These are phyloP conservation scores for Triangularia setosa DNA, from an alignment of 2,329 filamentous ascomycete species.

Conservation along the genomic window DNA sequence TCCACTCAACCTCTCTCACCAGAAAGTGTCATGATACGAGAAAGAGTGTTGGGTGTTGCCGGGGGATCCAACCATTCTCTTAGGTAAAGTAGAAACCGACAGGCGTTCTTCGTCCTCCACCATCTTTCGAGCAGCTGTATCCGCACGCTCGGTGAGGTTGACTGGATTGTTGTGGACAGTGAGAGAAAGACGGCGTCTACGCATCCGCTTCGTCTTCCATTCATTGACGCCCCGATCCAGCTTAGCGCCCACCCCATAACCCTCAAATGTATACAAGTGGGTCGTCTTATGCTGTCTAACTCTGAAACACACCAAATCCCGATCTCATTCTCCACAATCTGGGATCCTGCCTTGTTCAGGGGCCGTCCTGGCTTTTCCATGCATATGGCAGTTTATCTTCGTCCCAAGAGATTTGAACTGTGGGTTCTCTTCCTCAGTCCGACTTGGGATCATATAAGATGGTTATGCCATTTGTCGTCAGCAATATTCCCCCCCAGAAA, in stretches of 20 bases:
- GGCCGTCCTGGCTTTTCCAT: neutral
- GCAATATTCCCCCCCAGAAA: neutral
- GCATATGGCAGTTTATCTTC: neutral
- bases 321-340: neutral
- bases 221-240: neutral
- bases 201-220: neutral
- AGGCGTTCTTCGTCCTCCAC: no score
- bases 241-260: neutral
- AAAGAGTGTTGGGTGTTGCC: no score
- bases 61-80: no score
- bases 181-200: neutral
- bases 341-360: neutral
- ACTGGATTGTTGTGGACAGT: no score
- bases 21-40: no score
- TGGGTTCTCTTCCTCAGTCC: neutral
- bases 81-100: no score
- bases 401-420: neutral
- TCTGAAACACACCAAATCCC: slow-evolving; percentile 18
- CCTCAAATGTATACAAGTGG: neutral
- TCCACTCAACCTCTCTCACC: no score
- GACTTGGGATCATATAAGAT: neutral
- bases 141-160: no score
- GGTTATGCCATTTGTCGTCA: neutral
- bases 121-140: no score
- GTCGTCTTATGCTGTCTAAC: neutral